Evolutionary conservation across 148 eudicot species (phyloP), one percentile per base, ranked within the genome.

Genomic region (Drosera capensis): DNA sequence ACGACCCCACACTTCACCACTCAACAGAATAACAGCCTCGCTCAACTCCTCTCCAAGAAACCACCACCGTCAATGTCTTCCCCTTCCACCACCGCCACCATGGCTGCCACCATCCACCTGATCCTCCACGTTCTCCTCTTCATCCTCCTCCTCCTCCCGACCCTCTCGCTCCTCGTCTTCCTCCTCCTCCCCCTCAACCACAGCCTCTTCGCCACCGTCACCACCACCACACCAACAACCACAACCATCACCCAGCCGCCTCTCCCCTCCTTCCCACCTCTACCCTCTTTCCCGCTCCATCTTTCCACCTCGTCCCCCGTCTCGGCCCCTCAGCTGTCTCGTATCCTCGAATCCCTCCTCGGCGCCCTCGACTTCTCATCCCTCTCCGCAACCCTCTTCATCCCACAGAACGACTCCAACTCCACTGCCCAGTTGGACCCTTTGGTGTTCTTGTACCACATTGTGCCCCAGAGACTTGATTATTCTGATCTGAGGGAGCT

Each of bases 341-440:
- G 53, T 56, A 71, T 78, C 25, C 45, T 65, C 28, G 71, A 74
- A 54, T 73, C 72, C 0, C 38, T 78, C 16, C 48, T 65, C 4
- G 65, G 63, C 1, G 59, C 77, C 42, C 67, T 70, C 8, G 75
- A 75, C 61, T 79, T 68, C 59, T 60, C 55, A 14, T 75, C 75
- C 0, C 37, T 65, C 21, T 24, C 55, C 28, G 70, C 68, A 43
- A 80, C 88, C 22, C 23, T 80, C 62, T 73, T 80, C 57, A 23
- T 80, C 57, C 80, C 82, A 1, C 19, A 40, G 58, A 59, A 73
- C 58, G 46, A 46, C 31, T 63, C 71, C 48, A 23, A 57, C 40
- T 44, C 61, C 49, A 11, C 46, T 21, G 43, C 20, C 35, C 58
- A 21, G 0, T 31, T 68, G 51, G 67, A 64, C 60, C 79, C 70